Evolutionary conservation across 2,329 filamentous ascomycete genomes (phyloP).

Genomic region (Dothideomycetes sp.): DNA sequence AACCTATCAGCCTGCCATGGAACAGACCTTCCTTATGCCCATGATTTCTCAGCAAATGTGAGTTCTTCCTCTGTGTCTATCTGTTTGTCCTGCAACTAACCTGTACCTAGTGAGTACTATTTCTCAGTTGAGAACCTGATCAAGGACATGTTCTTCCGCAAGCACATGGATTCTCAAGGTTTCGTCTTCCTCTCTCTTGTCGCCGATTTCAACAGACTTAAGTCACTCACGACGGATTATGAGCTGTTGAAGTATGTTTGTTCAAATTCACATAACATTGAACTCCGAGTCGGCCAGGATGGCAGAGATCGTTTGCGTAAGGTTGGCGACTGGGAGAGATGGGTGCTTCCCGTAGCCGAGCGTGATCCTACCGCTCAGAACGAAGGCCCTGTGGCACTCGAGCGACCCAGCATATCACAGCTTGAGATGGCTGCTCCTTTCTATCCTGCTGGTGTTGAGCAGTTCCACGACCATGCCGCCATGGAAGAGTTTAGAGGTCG

Average conservation of each 20-base stretch:
- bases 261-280: slow-evolving; percentile 61
- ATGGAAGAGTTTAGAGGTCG: slow-evolving; percentile 16
- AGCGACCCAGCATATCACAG: slow-evolving; percentile 32
- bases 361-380: slow-evolving; percentile 67
- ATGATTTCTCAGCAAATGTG: slow-evolving; percentile 53
- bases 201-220: slow-evolving; percentile 77
- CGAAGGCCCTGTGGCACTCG: slow-evolving; percentile 51
- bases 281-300: slow-evolving; percentile 67
- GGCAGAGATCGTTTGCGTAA: slow-evolving; percentile 69
- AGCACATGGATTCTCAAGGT: slow-evolving; percentile 90
- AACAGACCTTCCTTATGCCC: slow-evolving; percentile 46
- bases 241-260: slow-evolving; percentile 68
- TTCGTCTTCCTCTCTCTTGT: slow-evolving; percentile 77
- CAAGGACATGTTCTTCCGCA: slow-evolving; percentile 82
- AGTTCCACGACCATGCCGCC: slow-evolving; percentile 12
- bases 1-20: slow-evolving; percentile 49
- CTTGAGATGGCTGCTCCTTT: slow-evolving; percentile 22
- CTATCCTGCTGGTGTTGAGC: slow-evolving; percentile 14
- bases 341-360: slow-evolving; percentile 62
- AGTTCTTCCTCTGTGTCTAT: no score
- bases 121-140: slow-evolving; percentile 93
- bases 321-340: slow-evolving; percentile 68
- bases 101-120: slow-evolving; percentile 96
- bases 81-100: no score
- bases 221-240: slow-evolving; percentile 60